Percentiles rank a stretch among this genome's conserved stretches.
Evolutionary conservation across 1,284 basidiomycete genomes (phyloP).

Genomic region (Marasmius oreades): DNA sequence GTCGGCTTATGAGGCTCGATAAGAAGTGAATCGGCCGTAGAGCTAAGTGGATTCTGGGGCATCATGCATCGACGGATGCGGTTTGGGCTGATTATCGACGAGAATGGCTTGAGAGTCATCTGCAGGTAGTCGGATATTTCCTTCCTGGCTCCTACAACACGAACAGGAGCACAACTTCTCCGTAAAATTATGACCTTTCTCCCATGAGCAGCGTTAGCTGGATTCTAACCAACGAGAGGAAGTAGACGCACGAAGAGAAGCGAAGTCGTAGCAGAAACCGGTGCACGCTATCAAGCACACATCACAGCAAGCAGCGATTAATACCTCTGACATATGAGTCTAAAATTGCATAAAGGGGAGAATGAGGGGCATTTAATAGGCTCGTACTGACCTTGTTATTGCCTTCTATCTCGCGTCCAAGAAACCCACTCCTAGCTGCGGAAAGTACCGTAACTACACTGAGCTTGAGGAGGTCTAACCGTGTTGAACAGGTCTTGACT

Average conservation of each 20-base stretch:
- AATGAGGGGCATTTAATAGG: neutral
- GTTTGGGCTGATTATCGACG: neutral
- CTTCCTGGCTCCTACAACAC: neutral
- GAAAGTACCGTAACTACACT: too few species aligned
- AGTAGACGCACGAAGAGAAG: neutral
- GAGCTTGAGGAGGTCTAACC: too few species aligned
- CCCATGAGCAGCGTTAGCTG: neutral
- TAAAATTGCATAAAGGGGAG: neutral
- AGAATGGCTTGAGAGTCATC: neutral
- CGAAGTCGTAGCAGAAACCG: neutral
- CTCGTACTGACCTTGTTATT: neutral
- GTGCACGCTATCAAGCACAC: neutral
- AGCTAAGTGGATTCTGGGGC: too few species aligned
- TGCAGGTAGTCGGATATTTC: neutral
- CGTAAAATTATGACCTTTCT: neutral
- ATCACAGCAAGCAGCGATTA: neutral
- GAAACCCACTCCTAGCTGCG: too few species aligned
- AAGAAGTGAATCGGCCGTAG: too few species aligned
- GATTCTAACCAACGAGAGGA: neutral
- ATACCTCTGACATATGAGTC: neutral
- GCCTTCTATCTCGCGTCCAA: neutral
- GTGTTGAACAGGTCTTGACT: too few species aligned
- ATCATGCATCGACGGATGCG: neutral
- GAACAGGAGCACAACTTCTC: neutral
- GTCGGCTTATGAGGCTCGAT: too few species aligned